Evolutionary conservation across 192 early-diverging fungal species (phyloP), one percentile per base, ranked within the genome.

Genomic region (Coemansia sp.): DNA sequence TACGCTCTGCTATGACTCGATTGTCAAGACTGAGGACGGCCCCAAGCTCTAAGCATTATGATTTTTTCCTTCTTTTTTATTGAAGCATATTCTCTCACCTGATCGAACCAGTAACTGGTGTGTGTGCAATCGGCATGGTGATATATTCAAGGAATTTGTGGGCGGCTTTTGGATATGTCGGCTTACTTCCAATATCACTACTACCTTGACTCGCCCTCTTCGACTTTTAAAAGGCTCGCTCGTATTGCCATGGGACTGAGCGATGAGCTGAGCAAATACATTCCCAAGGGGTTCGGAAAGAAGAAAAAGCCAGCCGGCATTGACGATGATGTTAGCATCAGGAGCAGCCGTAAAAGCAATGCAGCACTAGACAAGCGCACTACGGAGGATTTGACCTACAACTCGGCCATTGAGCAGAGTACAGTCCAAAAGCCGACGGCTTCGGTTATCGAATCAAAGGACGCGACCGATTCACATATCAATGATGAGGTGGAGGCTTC

Each of bases 1-100:
- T 67, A 91, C 91, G 7, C 84, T 96, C 57, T 91, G 94, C 78
- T 98, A 98, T 79, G 91, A 95, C 84, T 89, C 93, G 39, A 96
- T 98, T 68, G 79, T 91, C 66, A 67, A 69, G 70, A 70, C 67
- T 48, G 73, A 80, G 65, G 50, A 42, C 62, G 41, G 50, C 21
- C 51, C 79, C 70, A 81, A 62, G 68, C 71, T 81, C 41, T 81
- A 73, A 69, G 44, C 19, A 37, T 41, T 66, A 24, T 51, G 13
- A 10, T 4, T 16, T 16, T 4, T 3, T 39, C 37, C 37, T 39
- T 11, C 33, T 35, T 46, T 34, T 59, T 6, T 33, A 19, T 50
- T 50, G 39, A 48, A 19, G 17, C 44, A 46, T 46, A 19, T 6
- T 4, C 4, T 17, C n/a, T 21, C 44, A 46, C 44, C n/a, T 46